A percentile compares a stretch with the other conserved stretches of the same genome.
Conservation (phyloP, 768 basidiomycete species). For the Lenzites betulinus region DNA sequence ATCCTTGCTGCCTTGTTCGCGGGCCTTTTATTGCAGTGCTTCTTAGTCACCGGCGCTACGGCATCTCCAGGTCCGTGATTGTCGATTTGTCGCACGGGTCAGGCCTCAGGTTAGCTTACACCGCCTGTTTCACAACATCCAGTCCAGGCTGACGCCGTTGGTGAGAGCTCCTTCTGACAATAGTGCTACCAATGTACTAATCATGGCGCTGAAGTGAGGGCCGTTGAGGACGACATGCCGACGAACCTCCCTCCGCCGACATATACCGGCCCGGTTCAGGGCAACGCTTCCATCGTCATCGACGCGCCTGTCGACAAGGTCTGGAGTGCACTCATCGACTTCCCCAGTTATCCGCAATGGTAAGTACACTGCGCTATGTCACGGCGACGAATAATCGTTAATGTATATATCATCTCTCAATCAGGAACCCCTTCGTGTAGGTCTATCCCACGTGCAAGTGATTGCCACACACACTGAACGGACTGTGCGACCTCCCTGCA, state of each 20-base stretch:
- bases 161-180: neutral
- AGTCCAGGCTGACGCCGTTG: neutral
- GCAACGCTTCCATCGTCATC: constrained; percentile 50
- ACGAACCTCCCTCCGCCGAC: constrained; percentile 42
- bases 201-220: neutral
- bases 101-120: neutral
- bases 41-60: neutral
- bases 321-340: constrained; percentile 63
- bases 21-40: neutral
- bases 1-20: neutral
- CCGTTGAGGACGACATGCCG: neutral
- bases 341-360: constrained; percentile 65
- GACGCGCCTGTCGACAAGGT: constrained; percentile 63
- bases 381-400: neutral
- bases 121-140: neutral
- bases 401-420: neutral
- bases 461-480: neutral
- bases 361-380: constrained; percentile 29
- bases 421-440: constrained; percentile 71
- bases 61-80: neutral
- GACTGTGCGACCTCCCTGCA: constrained; percentile 21
- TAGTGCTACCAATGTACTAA: neutral
- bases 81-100: neutral
- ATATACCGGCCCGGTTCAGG: constrained; percentile 48
- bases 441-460: constrained; percentile 14